A percentile compares a stretch with the other conserved stretches of the same genome.
These are phyloP conservation scores for Dalbergia cochinchinensis DNA, from an alignment of 306 rosid species.

Conservation along the genomic window DNA sequence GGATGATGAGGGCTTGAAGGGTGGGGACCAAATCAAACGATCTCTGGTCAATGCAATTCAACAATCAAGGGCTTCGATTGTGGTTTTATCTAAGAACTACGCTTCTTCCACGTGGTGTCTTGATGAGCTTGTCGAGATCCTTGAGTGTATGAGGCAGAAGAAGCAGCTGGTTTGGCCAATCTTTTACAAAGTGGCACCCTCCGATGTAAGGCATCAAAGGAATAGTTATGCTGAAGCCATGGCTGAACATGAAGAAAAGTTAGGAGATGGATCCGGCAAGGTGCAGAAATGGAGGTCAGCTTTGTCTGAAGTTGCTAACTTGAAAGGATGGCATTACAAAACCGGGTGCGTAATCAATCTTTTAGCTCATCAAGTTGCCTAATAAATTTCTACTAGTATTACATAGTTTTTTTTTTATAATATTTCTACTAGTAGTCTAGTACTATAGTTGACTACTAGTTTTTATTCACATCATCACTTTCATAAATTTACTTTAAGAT, in stretches of 20 bases:
- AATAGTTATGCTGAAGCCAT: background rate
- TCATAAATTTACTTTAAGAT: too few species aligned
- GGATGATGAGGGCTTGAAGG: conserved; percentile 5
- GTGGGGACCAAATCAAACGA: conserved; percentile 25
- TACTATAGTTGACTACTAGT: background rate
- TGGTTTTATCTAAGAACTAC: conserved; percentile 32
- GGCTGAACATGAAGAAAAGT: background rate
- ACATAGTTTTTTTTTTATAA: too few species aligned
- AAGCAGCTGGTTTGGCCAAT: conserved; percentile 30
- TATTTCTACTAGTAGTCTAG: too few species aligned
- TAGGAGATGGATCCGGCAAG: background rate
- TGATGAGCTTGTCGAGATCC: conserved; percentile 28
- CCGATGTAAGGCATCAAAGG: background rate
- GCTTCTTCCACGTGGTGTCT: conserved; percentile 37
- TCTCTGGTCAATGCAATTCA: conserved; percentile 18
- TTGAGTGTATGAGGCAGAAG: conserved; percentile 5
- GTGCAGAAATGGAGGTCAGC: conserved; percentile 28
- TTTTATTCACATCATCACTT: background rate
- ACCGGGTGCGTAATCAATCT: conserved; percentile 6
- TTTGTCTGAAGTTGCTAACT: background rate
- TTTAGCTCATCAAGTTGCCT: too few species aligned
- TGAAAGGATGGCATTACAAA: background rate
- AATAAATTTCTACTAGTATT: too few species aligned
- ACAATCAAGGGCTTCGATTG: conserved; percentile 13
- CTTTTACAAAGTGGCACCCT: conserved; percentile 39